Evolutionary conservation across 305 asterid genomes (phyloP).

Genomic region (Fraxinus platypoda): DNA sequence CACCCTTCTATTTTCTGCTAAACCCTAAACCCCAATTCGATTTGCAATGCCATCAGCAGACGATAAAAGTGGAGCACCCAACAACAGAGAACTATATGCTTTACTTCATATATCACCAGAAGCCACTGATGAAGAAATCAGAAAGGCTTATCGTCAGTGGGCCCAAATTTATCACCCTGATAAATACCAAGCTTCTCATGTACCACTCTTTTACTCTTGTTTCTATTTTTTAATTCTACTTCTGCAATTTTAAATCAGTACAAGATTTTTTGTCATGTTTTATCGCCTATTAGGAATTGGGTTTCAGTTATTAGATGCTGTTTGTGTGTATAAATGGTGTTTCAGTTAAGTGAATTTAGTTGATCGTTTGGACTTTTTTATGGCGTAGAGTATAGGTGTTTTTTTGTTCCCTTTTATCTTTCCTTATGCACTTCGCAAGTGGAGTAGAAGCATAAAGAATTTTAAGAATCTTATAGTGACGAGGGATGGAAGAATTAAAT

Average conservation of each 20-base stretch:
- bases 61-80: conserved; percentile 31
- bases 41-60: conserved; percentile 18
- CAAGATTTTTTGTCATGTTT: not conserved
- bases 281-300: not conserved
- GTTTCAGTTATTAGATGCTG: not conserved
- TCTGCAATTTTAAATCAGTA: not conserved
- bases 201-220: conserved; percentile 13
- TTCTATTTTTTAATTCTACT: not conserved
- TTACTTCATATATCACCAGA: conserved; percentile 81
- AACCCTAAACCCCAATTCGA: conserved; percentile 28
- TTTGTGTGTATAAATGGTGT: not conserved
- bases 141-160: conserved; percentile 97
- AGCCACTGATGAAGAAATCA: conserved; percentile 94
- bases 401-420: not conserved
- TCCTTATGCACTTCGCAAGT: not conserved
- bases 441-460: not conserved
- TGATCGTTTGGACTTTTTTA: not conserved
- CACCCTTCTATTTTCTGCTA: conserved; percentile 10
- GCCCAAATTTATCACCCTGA: conserved; percentile 98
- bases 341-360: not conserved
- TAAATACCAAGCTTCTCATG: conserved; percentile 72
- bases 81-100: conserved; percentile 76
- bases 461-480: not conserved
- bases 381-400: not conserved
- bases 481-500: not conserved